A percentile compares a stretch with the other conserved stretches of the same genome.
phyloP scores from a whole-genome alignment of 352 stramenopile species.

The Phytophthora agathidicida region DNA sequence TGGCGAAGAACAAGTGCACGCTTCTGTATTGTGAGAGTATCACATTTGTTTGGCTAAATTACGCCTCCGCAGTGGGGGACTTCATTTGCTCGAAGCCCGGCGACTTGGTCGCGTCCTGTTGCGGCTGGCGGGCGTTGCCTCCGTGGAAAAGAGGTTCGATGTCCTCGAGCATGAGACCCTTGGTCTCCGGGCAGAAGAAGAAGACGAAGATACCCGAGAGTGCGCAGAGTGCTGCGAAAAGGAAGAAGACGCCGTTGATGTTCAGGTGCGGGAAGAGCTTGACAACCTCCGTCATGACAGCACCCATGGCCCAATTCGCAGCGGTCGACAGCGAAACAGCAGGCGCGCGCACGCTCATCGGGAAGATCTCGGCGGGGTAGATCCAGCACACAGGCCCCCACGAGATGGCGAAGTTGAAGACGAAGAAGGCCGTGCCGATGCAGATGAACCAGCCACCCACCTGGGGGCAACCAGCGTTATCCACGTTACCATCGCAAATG shows the following conservation, averaged over 20 bases:
- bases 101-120: constrained; percentile 3
- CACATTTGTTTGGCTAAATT: too few species aligned
- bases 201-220: constrained; percentile 24
- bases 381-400: too few species aligned
- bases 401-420: too few species aligned
- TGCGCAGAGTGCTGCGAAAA: constrained; percentile 40
- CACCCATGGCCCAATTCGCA: constrained; percentile 17
- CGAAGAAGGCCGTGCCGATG: too few species aligned
- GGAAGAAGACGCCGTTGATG: constrained; percentile 51
- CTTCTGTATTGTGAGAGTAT: too few species aligned
- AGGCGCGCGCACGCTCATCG: constrained; percentile 8
- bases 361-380: too few species aligned
- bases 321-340: constrained; percentile 12
- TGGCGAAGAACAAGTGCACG: too few species aligned
- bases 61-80: constrained; percentile 1
- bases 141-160: constrained; percentile 31
- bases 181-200: constrained; percentile 41
- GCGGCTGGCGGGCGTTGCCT: neutral
- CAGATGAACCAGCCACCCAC: constrained; percentile 34
- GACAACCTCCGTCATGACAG: constrained; percentile 11
- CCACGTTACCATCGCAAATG: constrained; percentile 24
- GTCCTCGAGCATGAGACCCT: constrained; percentile 31
- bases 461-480: constrained; percentile 21
- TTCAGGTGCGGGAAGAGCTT: constrained; percentile 29
- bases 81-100: constrained; percentile 6